These are phyloP conservation scores for Tetraselmis chui DNA, from an alignment of 139 green algal species.

Conservation along the genomic window DNA sequence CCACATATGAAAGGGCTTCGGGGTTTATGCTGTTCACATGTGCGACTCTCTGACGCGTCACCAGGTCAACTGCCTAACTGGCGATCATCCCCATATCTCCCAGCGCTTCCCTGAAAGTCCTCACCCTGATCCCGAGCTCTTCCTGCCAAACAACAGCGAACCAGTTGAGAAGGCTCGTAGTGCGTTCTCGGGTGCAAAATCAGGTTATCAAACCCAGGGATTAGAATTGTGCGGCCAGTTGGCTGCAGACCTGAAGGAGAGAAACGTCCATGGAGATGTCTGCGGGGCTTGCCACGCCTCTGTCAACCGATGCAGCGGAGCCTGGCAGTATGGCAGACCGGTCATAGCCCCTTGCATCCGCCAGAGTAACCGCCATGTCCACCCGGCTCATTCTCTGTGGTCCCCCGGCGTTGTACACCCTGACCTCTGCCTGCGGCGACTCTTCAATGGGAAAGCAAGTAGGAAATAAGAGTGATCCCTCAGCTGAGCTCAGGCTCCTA, in stretches of 20 bases:
- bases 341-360: constrained; percentile 19
- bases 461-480: background rate
- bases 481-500: background rate
- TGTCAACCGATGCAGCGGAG: constrained; percentile 6
- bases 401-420: constrained; percentile 55
- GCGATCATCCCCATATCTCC: too few species aligned
- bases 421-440: background rate
- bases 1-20: too few species aligned
- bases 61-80: too few species aligned
- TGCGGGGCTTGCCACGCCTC: constrained; percentile 19
- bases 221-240: too few species aligned
- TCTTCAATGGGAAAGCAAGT: background rate
- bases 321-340: constrained; percentile 10
- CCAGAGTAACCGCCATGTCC: constrained; percentile 51
- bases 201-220: too few species aligned
- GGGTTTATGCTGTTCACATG: too few species aligned
- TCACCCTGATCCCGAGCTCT: too few species aligned
- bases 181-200: too few species aligned
- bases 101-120: too few species aligned
- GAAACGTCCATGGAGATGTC: constrained; percentile 64
- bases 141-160: too few species aligned
- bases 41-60: too few species aligned
- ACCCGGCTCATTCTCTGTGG: constrained; percentile 46
- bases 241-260: background rate
- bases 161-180: too few species aligned